These are phyloP conservation scores for Vigna radiata DNA, from an alignment of 306 rosid species.

Conservation along the genomic window DNA sequence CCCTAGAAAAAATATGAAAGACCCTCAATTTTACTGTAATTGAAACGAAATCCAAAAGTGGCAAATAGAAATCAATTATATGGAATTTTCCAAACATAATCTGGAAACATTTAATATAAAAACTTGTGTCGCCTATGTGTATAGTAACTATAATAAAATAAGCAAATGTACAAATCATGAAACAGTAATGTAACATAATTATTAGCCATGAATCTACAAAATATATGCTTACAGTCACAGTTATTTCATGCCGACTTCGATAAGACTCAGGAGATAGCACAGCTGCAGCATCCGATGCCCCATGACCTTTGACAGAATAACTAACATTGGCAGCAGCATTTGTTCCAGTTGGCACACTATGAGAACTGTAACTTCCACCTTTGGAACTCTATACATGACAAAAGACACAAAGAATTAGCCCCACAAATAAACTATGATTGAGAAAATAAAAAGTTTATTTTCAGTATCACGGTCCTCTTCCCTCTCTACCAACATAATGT, in stretches of 20 bases:
- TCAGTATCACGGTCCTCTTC: not conserved
- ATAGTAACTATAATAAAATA: slow-evolving; percentile 51
- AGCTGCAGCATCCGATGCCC: slow-evolving; percentile 67
- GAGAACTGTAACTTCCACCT: slow-evolving; percentile 55
- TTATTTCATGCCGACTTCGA: slow-evolving; percentile 86
- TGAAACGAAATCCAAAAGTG: slow-evolving; percentile 29
- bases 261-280: slow-evolving; percentile 78
- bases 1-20: slow-evolving; percentile 59
- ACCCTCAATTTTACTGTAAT: slow-evolving; percentile 22
- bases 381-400: slow-evolving; percentile 62
- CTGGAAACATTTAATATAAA: not conserved
- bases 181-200: not conserved
- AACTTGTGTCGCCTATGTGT: not conserved
- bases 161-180: not conserved
- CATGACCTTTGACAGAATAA: slow-evolving; percentile 57
- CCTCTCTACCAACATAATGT: slow-evolving; percentile 14
- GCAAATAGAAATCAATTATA: not conserved
- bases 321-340: slow-evolving; percentile 58
- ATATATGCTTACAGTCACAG: slow-evolving; percentile 71
- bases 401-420: slow-evolving; percentile 28
- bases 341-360: slow-evolving; percentile 56
- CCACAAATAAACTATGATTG: slow-evolving; percentile 3
- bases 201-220: not conserved
- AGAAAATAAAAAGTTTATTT: not conserved
- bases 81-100: slow-evolving; percentile 18